A percentile compares a stretch with the other conserved stretches of the same genome.
These are phyloP conservation scores for Fusarium sp. DNA, from an alignment of 2,329 filamentous ascomycete species.

Conservation along the genomic window DNA sequence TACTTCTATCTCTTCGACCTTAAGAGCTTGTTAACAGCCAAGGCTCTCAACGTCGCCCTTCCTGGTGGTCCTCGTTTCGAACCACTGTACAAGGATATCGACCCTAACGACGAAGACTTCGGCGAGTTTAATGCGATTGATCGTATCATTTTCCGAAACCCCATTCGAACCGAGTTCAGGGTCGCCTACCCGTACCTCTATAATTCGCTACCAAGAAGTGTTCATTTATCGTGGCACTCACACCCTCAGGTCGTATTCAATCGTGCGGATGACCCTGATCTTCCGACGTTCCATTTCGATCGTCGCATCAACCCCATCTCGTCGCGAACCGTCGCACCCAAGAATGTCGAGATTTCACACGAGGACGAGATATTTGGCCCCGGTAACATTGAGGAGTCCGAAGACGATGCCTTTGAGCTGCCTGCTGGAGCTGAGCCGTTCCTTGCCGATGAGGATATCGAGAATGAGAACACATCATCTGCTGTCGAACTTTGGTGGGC, in stretches of 20 bases:
- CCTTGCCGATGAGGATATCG: slow-evolving; percentile 87
- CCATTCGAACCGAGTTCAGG: slow-evolving; percentile 93
- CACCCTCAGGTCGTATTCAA: slow-evolving; percentile 93
- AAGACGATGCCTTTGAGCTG: slow-evolving; percentile 87
- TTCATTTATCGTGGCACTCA: slow-evolving; percentile 93
- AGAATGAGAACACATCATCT: slow-evolving; percentile 87
- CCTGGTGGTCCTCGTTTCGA: slow-evolving; percentile 98
- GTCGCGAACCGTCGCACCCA: slow-evolving; percentile 90
- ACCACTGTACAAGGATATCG: slow-evolving; percentile 97
- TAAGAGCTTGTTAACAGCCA: slow-evolving; percentile 94
- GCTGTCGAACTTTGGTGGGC: slow-evolving; percentile 99
- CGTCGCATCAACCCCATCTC: slow-evolving; percentile 98
- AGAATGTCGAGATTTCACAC: slow-evolving; percentile 90
- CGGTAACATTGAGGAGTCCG: slow-evolving; percentile 76
- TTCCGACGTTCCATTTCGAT: slow-evolving; percentile 98
- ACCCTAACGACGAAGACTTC: slow-evolving; percentile 98
- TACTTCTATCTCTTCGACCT: slow-evolving; percentile 98
- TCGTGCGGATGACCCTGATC: slow-evolving; percentile 83
- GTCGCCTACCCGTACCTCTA: slow-evolving; percentile 96
- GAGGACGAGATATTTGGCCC: slow-evolving; percentile 93
- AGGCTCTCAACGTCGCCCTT: slow-evolving; percentile 95
- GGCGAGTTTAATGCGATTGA: slow-evolving; percentile 99
- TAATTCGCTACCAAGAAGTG: slow-evolving; percentile 94
- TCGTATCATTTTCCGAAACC: slow-evolving; percentile 96
- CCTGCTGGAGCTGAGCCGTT: slow-evolving; percentile 87